Conservation (phyloP, 2,329 filamentous ascomycete genomes). For the Neofusicoccum sp. region DNA sequence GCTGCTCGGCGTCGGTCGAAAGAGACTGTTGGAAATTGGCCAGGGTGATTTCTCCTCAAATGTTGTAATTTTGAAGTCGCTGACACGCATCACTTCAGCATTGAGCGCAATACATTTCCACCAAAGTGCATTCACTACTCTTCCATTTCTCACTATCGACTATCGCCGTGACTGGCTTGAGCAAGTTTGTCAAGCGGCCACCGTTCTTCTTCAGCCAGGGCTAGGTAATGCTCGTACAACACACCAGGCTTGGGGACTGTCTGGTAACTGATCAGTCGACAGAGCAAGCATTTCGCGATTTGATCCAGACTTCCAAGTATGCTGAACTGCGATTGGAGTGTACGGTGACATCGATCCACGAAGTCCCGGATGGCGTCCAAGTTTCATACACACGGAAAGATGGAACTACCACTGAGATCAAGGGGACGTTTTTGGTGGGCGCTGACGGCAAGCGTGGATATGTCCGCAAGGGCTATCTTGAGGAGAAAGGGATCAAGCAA, state of each 20-base stretch:
- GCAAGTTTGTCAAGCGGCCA: background rate
- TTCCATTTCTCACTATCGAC: background rate
- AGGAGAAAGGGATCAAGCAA: constrained; percentile 44
- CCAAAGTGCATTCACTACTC: background rate
- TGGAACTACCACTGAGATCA: background rate
- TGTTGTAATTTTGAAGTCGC: background rate
- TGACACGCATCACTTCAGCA: background rate
- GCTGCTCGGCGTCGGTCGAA: background rate
- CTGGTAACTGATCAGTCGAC: background rate
- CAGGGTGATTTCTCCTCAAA: background rate
- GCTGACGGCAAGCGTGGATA: constrained; percentile 54
- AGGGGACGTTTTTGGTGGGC: constrained; percentile 41
- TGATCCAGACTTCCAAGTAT: background rate
- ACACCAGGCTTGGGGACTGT: background rate
- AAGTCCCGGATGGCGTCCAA: background rate
- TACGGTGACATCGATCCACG: background rate
- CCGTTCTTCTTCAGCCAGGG: background rate
- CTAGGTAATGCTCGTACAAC: background rate
- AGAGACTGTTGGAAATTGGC: background rate
- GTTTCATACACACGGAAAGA: background rate
- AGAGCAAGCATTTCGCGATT: background rate
- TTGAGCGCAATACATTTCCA: background rate
- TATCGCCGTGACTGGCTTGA: background rate
- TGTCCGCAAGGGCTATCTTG: constrained; percentile 50
- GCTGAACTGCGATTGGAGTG: background rate